Conservation (phyloP, 805 yeast genomes). For the Hanseniaspora mollemarum region DNA sequence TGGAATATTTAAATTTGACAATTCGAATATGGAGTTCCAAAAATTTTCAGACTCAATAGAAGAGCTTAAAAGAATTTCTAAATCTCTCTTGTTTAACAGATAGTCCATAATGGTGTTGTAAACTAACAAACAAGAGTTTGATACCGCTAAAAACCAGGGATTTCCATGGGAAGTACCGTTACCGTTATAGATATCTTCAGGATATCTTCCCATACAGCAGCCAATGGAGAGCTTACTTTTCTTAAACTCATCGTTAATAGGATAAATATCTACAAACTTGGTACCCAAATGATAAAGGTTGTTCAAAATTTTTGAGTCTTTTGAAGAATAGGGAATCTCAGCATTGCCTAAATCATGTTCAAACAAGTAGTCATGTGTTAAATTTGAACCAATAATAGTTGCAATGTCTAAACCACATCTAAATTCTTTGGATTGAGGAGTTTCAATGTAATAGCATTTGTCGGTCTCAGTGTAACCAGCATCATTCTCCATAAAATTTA, state of each 20-base stretch:
- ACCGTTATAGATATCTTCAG: conserved; percentile 85
- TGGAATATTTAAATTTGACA: conserved; percentile 8
- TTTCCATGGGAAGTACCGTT: conserved; percentile 62
- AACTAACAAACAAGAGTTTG: conserved; percentile 33
- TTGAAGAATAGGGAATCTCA: conserved; percentile 50
- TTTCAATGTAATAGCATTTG: conserved; percentile 55
- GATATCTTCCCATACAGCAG: conserved; percentile 79
- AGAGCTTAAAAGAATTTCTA: conserved; percentile 25
- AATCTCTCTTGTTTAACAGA: conserved; percentile 50
- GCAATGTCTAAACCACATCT: conserved; percentile 77
- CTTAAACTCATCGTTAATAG: conserved; percentile 46
- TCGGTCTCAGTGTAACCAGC: conserved; percentile 31
- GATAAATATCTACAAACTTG: conserved; percentile 65
- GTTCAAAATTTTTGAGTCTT: conserved; percentile 46
- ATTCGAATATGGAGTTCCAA: conserved; percentile 12
- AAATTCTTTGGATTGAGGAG: conserved; percentile 40
- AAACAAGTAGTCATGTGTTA: conserved; percentile 30
- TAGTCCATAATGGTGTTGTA: conserved; percentile 38
- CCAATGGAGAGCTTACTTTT: conserved; percentile 34
- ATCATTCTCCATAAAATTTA: conserved; percentile 24
- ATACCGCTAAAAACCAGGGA: conserved; percentile 83
- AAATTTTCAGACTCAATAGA: conserved; percentile 7
- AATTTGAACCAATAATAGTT: conserved; percentile 37
- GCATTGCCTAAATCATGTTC: conserved; percentile 29
- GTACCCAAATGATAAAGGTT: conserved; percentile 51